These are phyloP conservation scores for Scytalidium sp. DNA, from an alignment of 2,329 filamentous ascomycete genomes.

Conservation along the genomic window DNA sequence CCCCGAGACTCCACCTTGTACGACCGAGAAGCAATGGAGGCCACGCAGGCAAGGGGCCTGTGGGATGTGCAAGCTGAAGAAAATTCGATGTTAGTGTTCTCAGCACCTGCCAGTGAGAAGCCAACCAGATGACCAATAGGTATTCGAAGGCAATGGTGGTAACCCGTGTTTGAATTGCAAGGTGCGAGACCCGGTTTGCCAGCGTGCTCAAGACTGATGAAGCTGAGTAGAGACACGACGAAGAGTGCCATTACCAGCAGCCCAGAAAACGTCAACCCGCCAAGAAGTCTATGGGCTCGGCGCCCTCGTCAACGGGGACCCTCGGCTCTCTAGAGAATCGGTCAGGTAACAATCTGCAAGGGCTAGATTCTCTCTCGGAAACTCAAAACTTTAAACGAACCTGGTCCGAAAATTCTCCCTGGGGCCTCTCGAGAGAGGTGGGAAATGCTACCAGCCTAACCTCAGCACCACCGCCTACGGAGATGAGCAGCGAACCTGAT, in stretches of 20 bases:
- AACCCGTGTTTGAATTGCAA: constrained; percentile 4
- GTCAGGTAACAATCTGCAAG: too few species aligned
- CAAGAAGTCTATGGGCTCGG: background rate
- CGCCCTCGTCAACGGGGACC: background rate
- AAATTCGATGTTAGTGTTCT: constrained; percentile 4
- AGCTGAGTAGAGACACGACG: constrained; percentile 4
- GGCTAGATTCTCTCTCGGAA: too few species aligned
- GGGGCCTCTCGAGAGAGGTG: constrained; percentile 1
- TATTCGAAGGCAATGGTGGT: constrained; percentile 2
- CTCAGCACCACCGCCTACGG: background rate
- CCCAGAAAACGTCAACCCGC: constrained; percentile 3
- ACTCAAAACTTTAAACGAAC: background rate
- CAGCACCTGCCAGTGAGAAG: background rate
- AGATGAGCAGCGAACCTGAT: constrained; percentile 1
- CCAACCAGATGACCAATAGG: background rate
- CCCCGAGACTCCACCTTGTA: too few species aligned
- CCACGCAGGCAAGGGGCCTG: constrained; percentile 4
- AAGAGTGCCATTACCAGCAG: constrained; percentile 6
- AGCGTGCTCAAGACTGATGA: background rate
- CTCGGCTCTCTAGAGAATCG: background rate
- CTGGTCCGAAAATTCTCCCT: background rate
- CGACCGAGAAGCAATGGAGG: constrained; percentile 4
- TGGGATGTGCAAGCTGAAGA: constrained; percentile 8
- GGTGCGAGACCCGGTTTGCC: background rate
- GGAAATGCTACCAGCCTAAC: background rate